Conservation (phyloP, 2,329 filamentous ascomycete genomes). For the Fusarium pseudograminearum region DNA sequence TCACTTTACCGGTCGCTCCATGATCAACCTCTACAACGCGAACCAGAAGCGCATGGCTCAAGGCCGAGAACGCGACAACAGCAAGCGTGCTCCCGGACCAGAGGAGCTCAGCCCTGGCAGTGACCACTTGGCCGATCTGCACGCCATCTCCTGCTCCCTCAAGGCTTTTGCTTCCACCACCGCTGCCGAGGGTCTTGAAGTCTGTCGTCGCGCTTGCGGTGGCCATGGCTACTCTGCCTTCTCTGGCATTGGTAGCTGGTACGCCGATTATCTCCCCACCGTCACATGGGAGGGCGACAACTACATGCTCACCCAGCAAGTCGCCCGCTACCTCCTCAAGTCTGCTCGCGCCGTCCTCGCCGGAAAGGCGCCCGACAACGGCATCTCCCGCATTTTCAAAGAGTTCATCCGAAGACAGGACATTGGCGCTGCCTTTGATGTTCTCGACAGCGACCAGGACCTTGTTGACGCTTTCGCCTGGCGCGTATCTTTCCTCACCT, state of each 20-base stretch:
- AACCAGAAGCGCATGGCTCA: constrained; percentile 75
- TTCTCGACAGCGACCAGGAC: constrained; percentile 76
- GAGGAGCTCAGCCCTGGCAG: constrained; percentile 73
- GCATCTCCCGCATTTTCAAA: constrained; percentile 67
- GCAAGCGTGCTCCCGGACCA: constrained; percentile 70
- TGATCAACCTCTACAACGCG: constrained; percentile 79
- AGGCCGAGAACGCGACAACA: constrained; percentile 53
- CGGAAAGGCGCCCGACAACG: constrained; percentile 61
- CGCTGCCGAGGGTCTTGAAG: constrained; percentile 79
- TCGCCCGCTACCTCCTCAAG: constrained; percentile 81
- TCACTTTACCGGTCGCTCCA: constrained; percentile 81
- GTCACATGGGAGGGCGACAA: constrained; percentile 83
- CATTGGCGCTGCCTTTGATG: constrained; percentile 78
- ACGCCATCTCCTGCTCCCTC: constrained; percentile 80
- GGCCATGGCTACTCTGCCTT: constrained; percentile 82
- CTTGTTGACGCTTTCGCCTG: constrained; percentile 81
- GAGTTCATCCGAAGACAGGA: constrained; percentile 74
- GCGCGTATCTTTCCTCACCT: constrained; percentile 79
- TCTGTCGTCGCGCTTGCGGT: constrained; percentile 80
- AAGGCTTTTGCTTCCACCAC: constrained; percentile 79
- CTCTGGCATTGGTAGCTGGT: constrained; percentile 80
- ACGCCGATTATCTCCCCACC: constrained; percentile 79
- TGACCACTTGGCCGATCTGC: constrained; percentile 77
- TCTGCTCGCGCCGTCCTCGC: constrained; percentile 77
- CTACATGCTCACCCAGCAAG: constrained; percentile 86